These are phyloP conservation scores for Mayamaea pseudoterrestris DNA, from an alignment of 108 stramenopile genomes.

Conservation along the genomic window DNA sequence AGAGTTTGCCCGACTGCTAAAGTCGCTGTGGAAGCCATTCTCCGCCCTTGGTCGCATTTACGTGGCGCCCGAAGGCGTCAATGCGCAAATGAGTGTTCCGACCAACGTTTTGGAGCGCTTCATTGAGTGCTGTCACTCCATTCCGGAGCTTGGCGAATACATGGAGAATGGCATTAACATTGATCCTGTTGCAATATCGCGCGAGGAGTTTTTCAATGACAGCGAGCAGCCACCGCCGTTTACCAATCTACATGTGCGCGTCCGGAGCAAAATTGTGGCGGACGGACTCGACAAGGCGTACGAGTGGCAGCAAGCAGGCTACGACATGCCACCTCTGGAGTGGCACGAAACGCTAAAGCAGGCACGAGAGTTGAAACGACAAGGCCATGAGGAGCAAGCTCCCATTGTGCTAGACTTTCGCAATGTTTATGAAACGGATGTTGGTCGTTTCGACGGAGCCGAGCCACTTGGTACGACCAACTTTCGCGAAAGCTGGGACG, in stretches of 20 bases:
- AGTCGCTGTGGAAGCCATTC: conserved; percentile 73
- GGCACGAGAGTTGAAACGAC: conserved; percentile 9
- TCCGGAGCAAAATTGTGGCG: conserved; percentile 86
- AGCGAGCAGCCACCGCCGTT: conserved; percentile 69
- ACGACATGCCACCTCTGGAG: conserved; percentile 84
- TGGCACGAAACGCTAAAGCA: conserved; percentile 87
- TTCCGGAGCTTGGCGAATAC: conserved; percentile 55
- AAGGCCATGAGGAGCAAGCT: conserved; percentile 6
- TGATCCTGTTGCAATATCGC: conserved; percentile 56
- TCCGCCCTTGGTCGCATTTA: conserved; percentile 85
- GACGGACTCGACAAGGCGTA: conserved; percentile 81
- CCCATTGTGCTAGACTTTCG: conserved; percentile 77
- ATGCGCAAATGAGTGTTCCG: conserved; percentile 97
- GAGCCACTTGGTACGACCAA: conserved; percentile 81
- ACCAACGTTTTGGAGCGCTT: conserved; percentile 66
- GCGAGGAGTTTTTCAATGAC: conserved; percentile 44
- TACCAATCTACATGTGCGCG: conserved; percentile 77
- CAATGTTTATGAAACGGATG: conserved; percentile 85
- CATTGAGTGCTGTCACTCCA: conserved; percentile 36
- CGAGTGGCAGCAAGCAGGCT: conserved; percentile 83
- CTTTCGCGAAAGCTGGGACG: conserved; percentile 87
- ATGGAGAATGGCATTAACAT: conserved; percentile 88
- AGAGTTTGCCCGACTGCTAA: conserved; percentile 39
- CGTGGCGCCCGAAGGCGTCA: conserved; percentile 89
- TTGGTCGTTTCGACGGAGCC: conserved; percentile 85